Evolutionary conservation across 2,329 filamentous ascomycete genomes (phyloP).

Genomic region (Davidsoniella eucalypti): DNA sequence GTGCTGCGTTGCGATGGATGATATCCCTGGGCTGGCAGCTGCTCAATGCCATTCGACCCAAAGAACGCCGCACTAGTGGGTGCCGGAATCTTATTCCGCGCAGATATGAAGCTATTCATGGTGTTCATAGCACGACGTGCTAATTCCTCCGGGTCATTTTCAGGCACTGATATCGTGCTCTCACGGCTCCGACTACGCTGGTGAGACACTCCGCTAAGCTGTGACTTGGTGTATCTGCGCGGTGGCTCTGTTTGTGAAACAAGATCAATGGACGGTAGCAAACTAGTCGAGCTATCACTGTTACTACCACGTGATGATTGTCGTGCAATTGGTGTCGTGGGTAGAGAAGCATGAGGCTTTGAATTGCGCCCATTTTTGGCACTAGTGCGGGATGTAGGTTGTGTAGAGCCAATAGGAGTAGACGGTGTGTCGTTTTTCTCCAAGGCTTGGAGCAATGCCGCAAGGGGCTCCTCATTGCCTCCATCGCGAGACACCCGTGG

Average conservation of each 20-base stretch:
- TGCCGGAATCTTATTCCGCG: not conserved
- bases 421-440: slow-evolving; percentile 55
- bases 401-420: slow-evolving; percentile 37
- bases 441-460: slow-evolving; percentile 64
- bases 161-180: slow-evolving; percentile 56
- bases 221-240: slow-evolving; percentile 25
- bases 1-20: too few relatives aligned
- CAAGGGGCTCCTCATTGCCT: slow-evolving; percentile 47
- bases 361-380: slow-evolving; percentile 56
- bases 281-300: slow-evolving; percentile 30
- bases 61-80: too few relatives aligned
- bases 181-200: slow-evolving; percentile 48
- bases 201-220: slow-evolving; percentile 19
- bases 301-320: slow-evolving; percentile 22
- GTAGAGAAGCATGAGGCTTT: slow-evolving; percentile 73
- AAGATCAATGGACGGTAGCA: slow-evolving; percentile 46
- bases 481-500: slow-evolving; percentile 28
- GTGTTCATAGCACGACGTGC: slow-evolving; percentile 31
- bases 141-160: slow-evolving; percentile 40
- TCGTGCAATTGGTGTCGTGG: slow-evolving; percentile 45
- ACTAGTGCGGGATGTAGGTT: slow-evolving; percentile 18
- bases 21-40: too few relatives aligned
- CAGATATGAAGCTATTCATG: slow-evolving; percentile 1
- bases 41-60: too few relatives aligned
- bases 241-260: slow-evolving; percentile 43